phyloP scores from a whole-genome alignment of 768 basidiomycete species.

The Lentinula boryana region DNA sequence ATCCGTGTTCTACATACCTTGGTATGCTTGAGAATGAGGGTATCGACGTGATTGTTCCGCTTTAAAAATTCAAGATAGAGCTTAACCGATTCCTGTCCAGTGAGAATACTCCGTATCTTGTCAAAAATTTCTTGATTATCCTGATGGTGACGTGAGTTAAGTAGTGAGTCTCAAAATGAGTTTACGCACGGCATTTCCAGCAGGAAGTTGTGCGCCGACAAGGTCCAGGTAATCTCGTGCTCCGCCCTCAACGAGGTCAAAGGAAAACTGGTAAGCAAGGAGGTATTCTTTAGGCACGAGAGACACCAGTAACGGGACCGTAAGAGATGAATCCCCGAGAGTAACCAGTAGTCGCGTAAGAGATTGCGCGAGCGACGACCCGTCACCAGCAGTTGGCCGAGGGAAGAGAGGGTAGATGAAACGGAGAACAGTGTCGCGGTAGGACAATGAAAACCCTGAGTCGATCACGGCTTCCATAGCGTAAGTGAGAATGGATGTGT shows the following conservation, averaged over 20 bases:
- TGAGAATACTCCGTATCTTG: slow-evolving; percentile 76
- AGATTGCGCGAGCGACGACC: slow-evolving; percentile 71
- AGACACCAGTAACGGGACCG: slow-evolving; percentile 65
- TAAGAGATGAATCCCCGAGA: slow-evolving; percentile 74
- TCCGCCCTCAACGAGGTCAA: slow-evolving; percentile 92
- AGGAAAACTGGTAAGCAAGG: slow-evolving; percentile 91
- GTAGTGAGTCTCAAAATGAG: neutral
- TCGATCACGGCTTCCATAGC: slow-evolving; percentile 90
- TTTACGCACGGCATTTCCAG: slow-evolving; percentile 52
- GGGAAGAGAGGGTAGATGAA: slow-evolving; percentile 87
- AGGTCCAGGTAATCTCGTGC: slow-evolving; percentile 87
- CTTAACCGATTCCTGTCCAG: slow-evolving; percentile 88
- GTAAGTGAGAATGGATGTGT: slow-evolving; percentile 79
- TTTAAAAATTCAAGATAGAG: slow-evolving; percentile 94
- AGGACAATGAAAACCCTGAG: slow-evolving; percentile 81
- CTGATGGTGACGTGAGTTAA: slow-evolving; percentile 27
- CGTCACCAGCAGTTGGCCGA: slow-evolving; percentile 60
- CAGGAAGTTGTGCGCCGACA: slow-evolving; percentile 62
- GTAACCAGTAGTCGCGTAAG: slow-evolving; percentile 89
- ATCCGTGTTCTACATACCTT: slow-evolving; percentile 46
- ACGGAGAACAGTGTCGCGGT: slow-evolving; percentile 75
- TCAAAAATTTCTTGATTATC: slow-evolving; percentile 59
- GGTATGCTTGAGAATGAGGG: slow-evolving; percentile 86
- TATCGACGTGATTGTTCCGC: slow-evolving; percentile 89
- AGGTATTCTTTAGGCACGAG: slow-evolving; percentile 67